Evolutionary conservation across 2,329 filamentous ascomycete genomes (phyloP), one percentile per base, ranked within the genome.

Genomic region (Fusarium domesticum): DNA sequence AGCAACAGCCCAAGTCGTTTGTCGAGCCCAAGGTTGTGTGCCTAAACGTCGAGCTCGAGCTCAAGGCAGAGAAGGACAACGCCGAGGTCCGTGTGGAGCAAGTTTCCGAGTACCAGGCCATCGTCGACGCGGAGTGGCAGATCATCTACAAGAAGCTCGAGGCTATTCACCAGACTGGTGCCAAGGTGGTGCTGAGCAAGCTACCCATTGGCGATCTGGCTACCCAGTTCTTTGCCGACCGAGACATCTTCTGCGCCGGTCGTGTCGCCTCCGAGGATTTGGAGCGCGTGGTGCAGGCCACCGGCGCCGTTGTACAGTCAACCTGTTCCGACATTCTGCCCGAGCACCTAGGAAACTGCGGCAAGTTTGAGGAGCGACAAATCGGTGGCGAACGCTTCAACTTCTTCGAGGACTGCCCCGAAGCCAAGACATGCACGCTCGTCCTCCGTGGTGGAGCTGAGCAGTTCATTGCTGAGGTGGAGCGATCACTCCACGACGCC

Each of bases 111-210:
- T 98, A 98, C 75, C 93, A 98, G 74, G 93, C 93, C 52, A 96
- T 98, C 59, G 93, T 98, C 65, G 93, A 98, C 64, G 93, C 93
- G 20, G 93, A 98, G 72, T 98, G 93, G 93, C 90, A 96, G 71
- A 98, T 98, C 66, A 98, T 98, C 70, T 97, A 86, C 82, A 92
- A 96, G 77, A 98, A 98, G 79, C 87, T 98, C 67, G 93, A 98
- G 74, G 89, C 92, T 37, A 74, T 96, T 42, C 81, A 92, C 78
- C 84, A 92, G 71, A 96, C 92, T 6, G 93, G 93, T 42, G 93
- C 93, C 54, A 96, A 96, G 80, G 90, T 98, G 39, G 90, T 98
- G 33, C 83, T 98, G 45, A 96, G 89, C 72, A 97, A 96, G 74
- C 78, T 97, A 50, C 93, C 93, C 32, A 97, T 98, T 63, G 93